Evolutionary conservation across 495 filamentous ascomycete genomes (phyloP).

Genomic region (Podospora anserina): DNA sequence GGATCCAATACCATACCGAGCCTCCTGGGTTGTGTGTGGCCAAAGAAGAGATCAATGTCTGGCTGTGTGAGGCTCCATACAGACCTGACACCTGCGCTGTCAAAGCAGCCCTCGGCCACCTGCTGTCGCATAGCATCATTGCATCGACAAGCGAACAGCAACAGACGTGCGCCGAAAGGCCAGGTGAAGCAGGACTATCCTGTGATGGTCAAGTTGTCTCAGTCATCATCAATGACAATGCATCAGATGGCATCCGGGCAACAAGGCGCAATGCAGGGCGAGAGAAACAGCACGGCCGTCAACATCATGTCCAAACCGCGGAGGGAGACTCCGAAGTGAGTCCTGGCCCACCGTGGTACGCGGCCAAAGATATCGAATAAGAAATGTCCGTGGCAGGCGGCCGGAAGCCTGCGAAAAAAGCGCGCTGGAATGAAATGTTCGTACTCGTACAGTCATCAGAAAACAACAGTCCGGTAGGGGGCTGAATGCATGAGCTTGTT

Average conservation of each 20-base stretch:
- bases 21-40: neutral
- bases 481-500: neutral
- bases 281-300: neutral
- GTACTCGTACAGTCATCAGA: constrained; percentile 26
- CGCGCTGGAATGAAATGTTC: neutral
- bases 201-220: neutral
- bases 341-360: neutral
- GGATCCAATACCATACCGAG: neutral
- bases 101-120: too few species aligned
- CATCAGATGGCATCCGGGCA: neutral
- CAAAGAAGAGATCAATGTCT: neutral
- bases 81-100: neutral
- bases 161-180: neutral
- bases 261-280: neutral
- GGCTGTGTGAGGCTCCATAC: neutral
- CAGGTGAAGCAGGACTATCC: neutral
- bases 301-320: constrained; percentile 2
- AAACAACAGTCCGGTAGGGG: constrained; percentile 11
- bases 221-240: neutral
- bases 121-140: too few species aligned
- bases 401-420: constrained; percentile 8
- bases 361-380: neutral
- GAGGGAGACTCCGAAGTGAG: neutral
- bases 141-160: neutral
- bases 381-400: constrained; percentile 12